phyloP scores from a whole-genome alignment of 2,329 filamentous ascomycete genomes.

The Drechslerella dactyloides region DNA sequence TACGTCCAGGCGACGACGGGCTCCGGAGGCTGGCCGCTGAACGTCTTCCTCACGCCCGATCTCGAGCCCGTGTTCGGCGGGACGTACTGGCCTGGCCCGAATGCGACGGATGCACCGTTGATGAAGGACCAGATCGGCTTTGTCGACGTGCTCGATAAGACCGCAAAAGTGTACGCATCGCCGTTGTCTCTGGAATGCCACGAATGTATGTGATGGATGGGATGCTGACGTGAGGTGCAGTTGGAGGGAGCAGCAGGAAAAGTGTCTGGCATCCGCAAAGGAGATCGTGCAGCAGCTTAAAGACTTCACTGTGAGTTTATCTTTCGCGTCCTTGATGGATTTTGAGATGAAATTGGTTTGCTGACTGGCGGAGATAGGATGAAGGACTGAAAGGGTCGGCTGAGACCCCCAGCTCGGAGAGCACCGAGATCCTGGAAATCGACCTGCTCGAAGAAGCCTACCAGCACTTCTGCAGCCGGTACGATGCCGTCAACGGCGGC shows the following conservation, averaged over 20 bases:
- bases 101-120: conserved; percentile 61
- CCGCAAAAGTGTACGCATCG: conserved; percentile 63
- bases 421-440: conserved; percentile 77
- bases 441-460: conserved; percentile 92
- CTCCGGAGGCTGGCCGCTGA: conserved; percentile 80
- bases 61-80: conserved; percentile 94
- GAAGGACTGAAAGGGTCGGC: conserved; percentile 53
- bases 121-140: conserved; percentile 74
- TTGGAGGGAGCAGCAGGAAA: conserved; percentile 83
- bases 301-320: conserved; percentile 75
- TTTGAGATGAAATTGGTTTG: neutral
- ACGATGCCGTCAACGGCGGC: conserved; percentile 77
- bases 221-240: conserved; percentile 14
- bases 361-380: conserved; percentile 36
- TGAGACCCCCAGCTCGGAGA: conserved; percentile 55
- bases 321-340: no score
- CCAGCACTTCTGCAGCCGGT: conserved; percentile 78
- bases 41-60: conserved; percentile 93
- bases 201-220: no score
- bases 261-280: conserved; percentile 81
- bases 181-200: conserved; percentile 7
- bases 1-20: conserved; percentile 91
- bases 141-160: conserved; percentile 79
- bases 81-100: conserved; percentile 90
- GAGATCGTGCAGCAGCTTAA: conserved; percentile 80